These are phyloP conservation scores for Barnettozyma sp. DNA, from an alignment of 805 yeast species.

Conservation along the genomic window DNA sequence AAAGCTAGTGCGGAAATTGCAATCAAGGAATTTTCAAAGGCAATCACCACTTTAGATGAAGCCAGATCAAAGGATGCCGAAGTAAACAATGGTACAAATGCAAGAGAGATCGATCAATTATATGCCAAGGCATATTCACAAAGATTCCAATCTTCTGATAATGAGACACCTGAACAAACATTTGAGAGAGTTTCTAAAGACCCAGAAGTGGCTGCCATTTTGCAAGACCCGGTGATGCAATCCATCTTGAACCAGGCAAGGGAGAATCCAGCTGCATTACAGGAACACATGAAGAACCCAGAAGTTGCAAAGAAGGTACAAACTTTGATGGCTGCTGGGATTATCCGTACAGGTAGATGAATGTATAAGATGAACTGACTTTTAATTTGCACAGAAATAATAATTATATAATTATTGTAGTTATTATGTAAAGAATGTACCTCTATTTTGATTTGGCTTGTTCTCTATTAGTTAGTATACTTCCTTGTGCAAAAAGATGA, in stretches of 20 bases:
- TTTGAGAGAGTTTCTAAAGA: slow-evolving; percentile 85
- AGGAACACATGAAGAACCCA: slow-evolving; percentile 97
- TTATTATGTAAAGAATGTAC: no score
- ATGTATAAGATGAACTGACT: slow-evolving; percentile 35
- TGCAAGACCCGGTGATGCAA: slow-evolving; percentile 95
- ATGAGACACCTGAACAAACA: slow-evolving; percentile 90
- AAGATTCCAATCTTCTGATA: slow-evolving; percentile 71
- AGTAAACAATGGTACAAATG: slow-evolving; percentile 49
- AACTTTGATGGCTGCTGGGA: slow-evolving; percentile 91
- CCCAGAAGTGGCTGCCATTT: slow-evolving; percentile 86
- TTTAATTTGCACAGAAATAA: background rate
- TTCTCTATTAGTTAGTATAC: no score
- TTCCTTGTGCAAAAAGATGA: no score
- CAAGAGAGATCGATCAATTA: slow-evolving; percentile 76
- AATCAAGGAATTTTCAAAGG: slow-evolving; percentile 76
- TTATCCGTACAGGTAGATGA: slow-evolving; percentile 72
- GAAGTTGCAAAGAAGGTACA: slow-evolving; percentile 83
- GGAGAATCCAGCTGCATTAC: slow-evolving; percentile 92
- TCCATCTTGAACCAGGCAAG: slow-evolving; percentile 90
- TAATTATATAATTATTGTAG: background rate
- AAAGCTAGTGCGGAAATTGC: slow-evolving; percentile 93
- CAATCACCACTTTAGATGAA: slow-evolving; percentile 69
- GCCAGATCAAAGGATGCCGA: slow-evolving; percentile 75
- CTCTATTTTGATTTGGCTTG: no score
- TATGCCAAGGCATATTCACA: slow-evolving; percentile 68